Base-by-base conservation (phyloP, 805 yeast species). In the Nakazawaea pomicola region DNA sequence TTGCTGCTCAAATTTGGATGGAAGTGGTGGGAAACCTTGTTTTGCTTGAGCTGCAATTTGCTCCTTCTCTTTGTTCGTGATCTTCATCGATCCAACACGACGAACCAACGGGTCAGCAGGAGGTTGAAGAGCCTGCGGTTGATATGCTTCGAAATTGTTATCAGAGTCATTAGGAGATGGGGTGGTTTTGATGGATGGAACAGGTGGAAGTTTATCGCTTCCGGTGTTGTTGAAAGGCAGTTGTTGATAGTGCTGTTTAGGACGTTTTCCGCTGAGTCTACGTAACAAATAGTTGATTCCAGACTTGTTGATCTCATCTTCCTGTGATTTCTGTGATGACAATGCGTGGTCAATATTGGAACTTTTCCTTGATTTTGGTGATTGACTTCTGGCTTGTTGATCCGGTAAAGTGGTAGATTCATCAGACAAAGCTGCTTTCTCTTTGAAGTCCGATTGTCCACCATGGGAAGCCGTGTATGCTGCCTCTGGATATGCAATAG, bases 81-180 rank as follows among this genome's bases (percentile, higher is more conserved):
- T 70, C 52, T 72, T 76, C 73, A 76, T 67, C 53, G 79, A 72
- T 8, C 76, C 80, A 48, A 79, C 80, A 51, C 82, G 72, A 51
- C 80, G 79, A 35, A 76, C 72, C 33, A 56, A 44, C 41, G 55
- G 58, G 31, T 42, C 47, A 25, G 44, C 41, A 6, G 20, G 33
- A 20, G 43, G 34, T 15, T 24, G 42, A 3, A 21, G 11, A 9
- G 33, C 10, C 24, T 34, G 39, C 4, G 44, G 44, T 12, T 30
- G 25, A 17, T 35, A 40, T 2, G 30, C 7, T 11, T 34, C 27
- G 5, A 35, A 11, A 15, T 32, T 14, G 2, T 12, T 15, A 20
- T 40, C 38, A 14, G 28, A 9, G 2, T 35, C 39, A 17, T 10
- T 25, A 12, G 44, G 44, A 6, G 35, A 28, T 21, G 43, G 35